A percentile compares a stretch with the other conserved stretches of the same genome.
Conservation (phyloP, 192 early-diverging fungal genomes). For the Linnemannia exigua region DNA sequence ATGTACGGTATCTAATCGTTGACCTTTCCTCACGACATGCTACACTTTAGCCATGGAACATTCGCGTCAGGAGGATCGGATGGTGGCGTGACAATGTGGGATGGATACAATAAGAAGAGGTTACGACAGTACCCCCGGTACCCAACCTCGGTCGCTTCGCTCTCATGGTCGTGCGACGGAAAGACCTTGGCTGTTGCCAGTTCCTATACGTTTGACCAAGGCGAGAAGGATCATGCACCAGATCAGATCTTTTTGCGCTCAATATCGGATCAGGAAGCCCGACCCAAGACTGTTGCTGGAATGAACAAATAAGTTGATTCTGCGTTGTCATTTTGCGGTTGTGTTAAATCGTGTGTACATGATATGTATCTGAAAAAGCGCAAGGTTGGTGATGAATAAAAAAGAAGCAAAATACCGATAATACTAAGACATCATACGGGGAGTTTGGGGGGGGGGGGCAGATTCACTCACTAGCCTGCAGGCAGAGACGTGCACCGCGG, state of each 20-base stretch:
- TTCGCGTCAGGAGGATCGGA: slow-evolving; percentile 98
- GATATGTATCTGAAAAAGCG: too few relatives aligned
- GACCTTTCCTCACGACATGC: neutral
- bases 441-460: too few relatives aligned
- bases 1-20: neutral
- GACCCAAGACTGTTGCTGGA: slow-evolving; percentile 43
- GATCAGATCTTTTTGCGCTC: slow-evolving; percentile 85
- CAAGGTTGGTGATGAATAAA: too few relatives aligned
- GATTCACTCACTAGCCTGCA: too few relatives aligned
- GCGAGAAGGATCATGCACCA: slow-evolving; percentile 87
- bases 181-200: slow-evolving; percentile 85
- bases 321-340: too few relatives aligned
- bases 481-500: too few relatives aligned
- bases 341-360: too few relatives aligned
- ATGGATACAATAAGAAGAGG: slow-evolving; percentile 91
- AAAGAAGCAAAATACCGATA: too few relatives aligned
- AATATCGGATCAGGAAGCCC: slow-evolving; percentile 64
- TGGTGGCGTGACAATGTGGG: slow-evolving; percentile 93
- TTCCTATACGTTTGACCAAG: slow-evolving; percentile 96
- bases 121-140: slow-evolving; percentile 86
- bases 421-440: too few relatives aligned
- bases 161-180: slow-evolving; percentile 89
- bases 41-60: slow-evolving; percentile 78
- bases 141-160: slow-evolving; percentile 83
- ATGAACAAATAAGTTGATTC: slow-evolving; percentile 4